Conservation (phyloP, 2,329 filamentous ascomycete genomes). For the Hypoxylon sp. region DNA sequence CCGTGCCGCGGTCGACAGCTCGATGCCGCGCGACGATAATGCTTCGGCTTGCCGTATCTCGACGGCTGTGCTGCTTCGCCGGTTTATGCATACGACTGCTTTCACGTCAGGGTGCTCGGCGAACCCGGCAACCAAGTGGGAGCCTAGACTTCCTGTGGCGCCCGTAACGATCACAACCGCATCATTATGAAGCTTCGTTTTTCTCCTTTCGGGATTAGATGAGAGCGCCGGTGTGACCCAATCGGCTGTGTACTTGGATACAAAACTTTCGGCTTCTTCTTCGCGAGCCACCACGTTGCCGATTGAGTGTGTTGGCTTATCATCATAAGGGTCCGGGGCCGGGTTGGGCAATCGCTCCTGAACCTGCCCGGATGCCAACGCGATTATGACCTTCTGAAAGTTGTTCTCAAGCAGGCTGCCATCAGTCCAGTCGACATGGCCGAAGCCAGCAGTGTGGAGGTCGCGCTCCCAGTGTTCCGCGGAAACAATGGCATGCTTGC, state of each 20-base stretch:
- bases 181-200: not conserved
- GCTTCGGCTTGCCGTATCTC: slow-evolving; percentile 38
- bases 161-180: slow-evolving; percentile 55
- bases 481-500: slow-evolving; percentile 41
- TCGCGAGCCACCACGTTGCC: not conserved
- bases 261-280: not conserved
- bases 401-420: slow-evolving; percentile 42
- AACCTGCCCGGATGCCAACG: slow-evolving; percentile 36
- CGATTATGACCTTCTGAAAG: slow-evolving; percentile 48
- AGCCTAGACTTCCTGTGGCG: slow-evolving; percentile 56
- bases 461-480: slow-evolving; percentile 43
- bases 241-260: not conserved
- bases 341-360: slow-evolving; percentile 19
- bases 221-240: not conserved
- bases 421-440: slow-evolving; percentile 50
- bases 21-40: slow-evolving; percentile 31
- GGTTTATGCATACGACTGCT: slow-evolving; percentile 61
- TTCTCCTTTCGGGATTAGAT: not conserved
- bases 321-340: not conserved
- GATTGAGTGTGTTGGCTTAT: not conserved
- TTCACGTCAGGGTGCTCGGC: slow-evolving; percentile 47
- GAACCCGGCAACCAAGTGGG: slow-evolving; percentile 52
- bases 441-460: slow-evolving; percentile 46
- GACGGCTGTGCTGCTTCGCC: slow-evolving; percentile 44
- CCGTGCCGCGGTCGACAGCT: slow-evolving; percentile 8